These are phyloP conservation scores for Penicillium olsonii DNA, from an alignment of 2,329 filamentous ascomycete genomes.

Conservation along the genomic window DNA sequence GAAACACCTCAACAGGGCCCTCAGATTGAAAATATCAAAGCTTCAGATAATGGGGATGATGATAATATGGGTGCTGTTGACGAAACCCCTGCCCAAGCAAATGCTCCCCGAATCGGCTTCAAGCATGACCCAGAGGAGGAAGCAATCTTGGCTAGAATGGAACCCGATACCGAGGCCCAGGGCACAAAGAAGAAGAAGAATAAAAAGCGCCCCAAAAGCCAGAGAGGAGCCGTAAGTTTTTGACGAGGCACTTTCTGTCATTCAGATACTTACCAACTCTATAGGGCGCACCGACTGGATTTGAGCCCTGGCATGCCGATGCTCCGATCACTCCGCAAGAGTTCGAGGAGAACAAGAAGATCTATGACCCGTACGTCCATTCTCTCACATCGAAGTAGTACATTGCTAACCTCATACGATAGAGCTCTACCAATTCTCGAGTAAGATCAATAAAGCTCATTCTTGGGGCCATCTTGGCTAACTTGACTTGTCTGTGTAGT, in stretches of 20 bases:
- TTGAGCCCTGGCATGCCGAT: constrained; percentile 81
- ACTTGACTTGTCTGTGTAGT: constrained; percentile 41
- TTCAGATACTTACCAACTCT: constrained; percentile 4
- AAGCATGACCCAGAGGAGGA: constrained; percentile 7
- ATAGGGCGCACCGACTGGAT: constrained; percentile 60
- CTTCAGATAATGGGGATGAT: background rate
- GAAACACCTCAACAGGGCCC: background rate
- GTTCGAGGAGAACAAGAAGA: constrained; percentile 62
- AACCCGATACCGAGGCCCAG: too few relatives aligned
- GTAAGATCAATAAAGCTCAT: constrained; percentile 44
- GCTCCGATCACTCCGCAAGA: constrained; percentile 73
- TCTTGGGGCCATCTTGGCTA: constrained; percentile 14
- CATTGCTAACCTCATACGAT: constrained; percentile 14
- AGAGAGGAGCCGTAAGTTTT: constrained; percentile 34
- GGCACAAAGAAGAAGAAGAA: constrained; percentile 37
- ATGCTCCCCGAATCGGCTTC: background rate
- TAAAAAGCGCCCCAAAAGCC: constrained; percentile 39
- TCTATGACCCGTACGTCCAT: constrained; percentile 65
- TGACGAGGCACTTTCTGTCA: background rate
- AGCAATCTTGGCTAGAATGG: constrained; percentile 1
- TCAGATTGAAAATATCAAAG: background rate
- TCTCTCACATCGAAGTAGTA: background rate
- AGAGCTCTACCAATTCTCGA: constrained; percentile 54
- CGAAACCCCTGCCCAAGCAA: too few relatives aligned
- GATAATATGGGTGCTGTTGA: background rate